Evolutionary conservation across 2,329 filamentous ascomycete genomes (phyloP).

Genomic region (Exophiala bonariae): DNA sequence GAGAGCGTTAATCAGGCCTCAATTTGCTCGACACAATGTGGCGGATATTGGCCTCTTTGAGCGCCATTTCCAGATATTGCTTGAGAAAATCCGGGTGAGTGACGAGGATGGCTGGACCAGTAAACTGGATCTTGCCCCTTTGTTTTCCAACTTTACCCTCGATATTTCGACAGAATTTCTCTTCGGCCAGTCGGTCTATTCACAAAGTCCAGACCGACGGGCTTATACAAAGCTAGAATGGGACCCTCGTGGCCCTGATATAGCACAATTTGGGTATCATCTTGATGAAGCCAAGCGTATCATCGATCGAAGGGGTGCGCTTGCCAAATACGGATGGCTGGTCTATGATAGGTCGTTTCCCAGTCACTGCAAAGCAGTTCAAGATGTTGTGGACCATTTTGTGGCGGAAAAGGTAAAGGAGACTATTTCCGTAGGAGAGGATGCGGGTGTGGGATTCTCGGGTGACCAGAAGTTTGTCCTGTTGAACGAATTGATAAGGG

Average conservation of each 20-base stretch:
- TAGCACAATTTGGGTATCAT: no score
- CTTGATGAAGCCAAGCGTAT: no score
- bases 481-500: constrained; percentile 18
- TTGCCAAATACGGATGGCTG: no score
- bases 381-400: constrained; percentile 50
- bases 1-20: constrained; percentile 75
- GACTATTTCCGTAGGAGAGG: no score
- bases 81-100: constrained; percentile 51
- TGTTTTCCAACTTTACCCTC: constrained; percentile 77
- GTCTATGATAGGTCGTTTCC: no score
- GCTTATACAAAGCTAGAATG: no score
- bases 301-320: no score
- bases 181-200: constrained; percentile 21
- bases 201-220: constrained; percentile 27
- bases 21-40: constrained; percentile 84
- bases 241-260: no score
- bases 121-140: constrained; percentile 67
- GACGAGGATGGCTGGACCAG: constrained; percentile 53
- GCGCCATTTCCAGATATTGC: constrained; percentile 50
- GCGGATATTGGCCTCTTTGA: constrained; percentile 81
- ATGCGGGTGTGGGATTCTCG: no score
- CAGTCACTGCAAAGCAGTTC: constrained; percentile 40
- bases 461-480: constrained; percentile 30
- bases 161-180: constrained; percentile 23
- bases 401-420: constrained; percentile 42